A percentile compares a stretch with the other conserved stretches of the same genome.
Conservation (phyloP, 768 basidiomycete species). For the Tubosaeta brunneosetosa region DNA sequence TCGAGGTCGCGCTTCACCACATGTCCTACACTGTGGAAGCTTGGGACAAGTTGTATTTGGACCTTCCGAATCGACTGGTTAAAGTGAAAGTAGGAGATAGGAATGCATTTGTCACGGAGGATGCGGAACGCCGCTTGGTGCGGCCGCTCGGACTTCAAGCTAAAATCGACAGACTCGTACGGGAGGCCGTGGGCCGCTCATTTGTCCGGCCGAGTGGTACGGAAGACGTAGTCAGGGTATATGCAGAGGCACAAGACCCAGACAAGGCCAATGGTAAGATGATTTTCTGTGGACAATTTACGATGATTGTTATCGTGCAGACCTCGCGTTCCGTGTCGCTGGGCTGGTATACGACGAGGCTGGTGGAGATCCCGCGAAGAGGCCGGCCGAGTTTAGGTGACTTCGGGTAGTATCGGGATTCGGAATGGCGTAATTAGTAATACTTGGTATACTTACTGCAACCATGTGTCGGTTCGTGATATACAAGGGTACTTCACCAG, state of each 20-base stretch:
- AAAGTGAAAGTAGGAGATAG: conserved; percentile 87
- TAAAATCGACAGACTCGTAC: conserved; percentile 78
- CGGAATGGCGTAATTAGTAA: neutral
- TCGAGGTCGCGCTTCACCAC: conserved; percentile 88
- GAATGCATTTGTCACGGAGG: conserved; percentile 80
- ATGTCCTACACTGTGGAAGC: conserved; percentile 76
- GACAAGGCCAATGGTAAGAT: conserved; percentile 73
- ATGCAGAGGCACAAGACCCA: conserved; percentile 81
- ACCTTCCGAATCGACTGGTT: conserved; percentile 91
- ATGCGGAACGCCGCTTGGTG: conserved; percentile 87
- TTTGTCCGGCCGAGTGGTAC: conserved; percentile 98
- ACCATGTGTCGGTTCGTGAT: conserved; percentile 88
- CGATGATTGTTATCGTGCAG: conserved; percentile 35
- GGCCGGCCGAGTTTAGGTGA: conserved; percentile 78
- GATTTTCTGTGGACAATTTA: neutral
- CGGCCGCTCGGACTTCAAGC: conserved; percentile 76
- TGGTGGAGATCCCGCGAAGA: conserved; percentile 69
- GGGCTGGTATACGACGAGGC: conserved; percentile 80
- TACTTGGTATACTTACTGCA: neutral
- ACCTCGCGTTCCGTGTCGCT: conserved; percentile 81
- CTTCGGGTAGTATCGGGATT: neutral
- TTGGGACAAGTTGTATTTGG: conserved; percentile 92
- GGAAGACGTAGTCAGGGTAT: conserved; percentile 96
- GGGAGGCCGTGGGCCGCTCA: conserved; percentile 79
- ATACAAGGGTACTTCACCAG: conserved; percentile 92